Base-by-base conservation (phyloP, 768 basidiomycete species). In the Rhizopogon vinicolor region DNA sequence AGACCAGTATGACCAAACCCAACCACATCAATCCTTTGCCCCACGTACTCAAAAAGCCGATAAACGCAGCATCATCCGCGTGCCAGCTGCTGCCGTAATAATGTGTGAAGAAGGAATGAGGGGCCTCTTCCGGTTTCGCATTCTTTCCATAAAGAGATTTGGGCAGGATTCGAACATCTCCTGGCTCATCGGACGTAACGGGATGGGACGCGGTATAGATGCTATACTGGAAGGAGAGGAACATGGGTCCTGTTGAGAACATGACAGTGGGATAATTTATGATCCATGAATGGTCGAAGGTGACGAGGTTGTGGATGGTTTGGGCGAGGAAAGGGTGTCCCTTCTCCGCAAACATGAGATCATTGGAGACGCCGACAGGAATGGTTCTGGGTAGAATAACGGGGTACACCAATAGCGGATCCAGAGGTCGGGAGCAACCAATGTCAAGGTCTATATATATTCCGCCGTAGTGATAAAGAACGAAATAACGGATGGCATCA, bases 171-270 rank as follows among this genome's bases (percentile, higher is more conserved):
- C 96, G 90, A 9, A 99, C 80, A 48, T 89, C 87, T 13, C 82
- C 77, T n/a, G 85, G 84, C 7, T 70, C 64, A 7, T 72, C 71
- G 2, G 73, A 68, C 16, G 82, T 81, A 13, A 75, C 75, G 31
- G 84, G 80, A 54, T 91, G 83, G 10, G 86, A 79, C 4, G 88
- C 77, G 5, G 82, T 81, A 72, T 91, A 98, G 51, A 95, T 78
- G 41, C 92, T 91, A 69, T 96, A 96, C 68, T 97, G 93, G 3
- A 88, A 86, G 0, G 95, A 98, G 12, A 99, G 75, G 73, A 98
- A 99, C 97, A 99, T 99, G 64, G 97, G 97, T 1, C 96, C 96
- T 0, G 97, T 99, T 52, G 93, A 93, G 74, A 99, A 99, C 97
- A 99, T 99, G 76, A 99, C 97, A 28, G 97, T 99, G 33, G 97